Evolutionary conservation across 2,329 filamentous ascomycete species (phyloP), one percentile per base, ranked within the genome.

Genomic region (Lojkania enalia): DNA sequence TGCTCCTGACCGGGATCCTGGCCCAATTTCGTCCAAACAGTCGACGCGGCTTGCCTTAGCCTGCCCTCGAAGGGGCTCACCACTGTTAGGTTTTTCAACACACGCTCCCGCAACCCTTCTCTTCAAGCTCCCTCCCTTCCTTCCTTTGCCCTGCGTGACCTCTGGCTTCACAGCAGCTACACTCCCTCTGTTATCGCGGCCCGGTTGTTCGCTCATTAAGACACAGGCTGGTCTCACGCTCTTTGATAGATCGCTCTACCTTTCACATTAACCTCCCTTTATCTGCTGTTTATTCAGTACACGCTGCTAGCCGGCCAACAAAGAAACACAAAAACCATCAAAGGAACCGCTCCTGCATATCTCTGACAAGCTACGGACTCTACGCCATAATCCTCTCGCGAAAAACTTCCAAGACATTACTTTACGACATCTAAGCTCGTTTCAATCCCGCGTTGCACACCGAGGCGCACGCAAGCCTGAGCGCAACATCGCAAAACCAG

Each of bases 141-240:
- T 31, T 32, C 37, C n/a, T 45, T 35, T 30, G 20, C 40, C 21
- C 51, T 60, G 47, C 55, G 56, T 50, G 49, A 54, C 50, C 52
- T 57, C 36, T 57, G 55, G 46, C 52, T 57, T 57, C 51, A 48
- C 54, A 49, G 48, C 56, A 57, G 50, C 52, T 52, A 49, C 44
- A 53, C 47, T 53, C 58, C 42, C 58, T 58, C 58, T 49, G 56
- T 60, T 51, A 39, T 60, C 54, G 49, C 60, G 57, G 52, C 61
- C 61, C 53, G 58, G 62, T 30, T 64, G 66, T 70, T 66, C 67
- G 64, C 67, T 71, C 68, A 55, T 71, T 70, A 69, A 63, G 61
- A 63, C 63, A 61, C 32, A 59, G 60, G 51, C 63, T 61, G 55
- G 61, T 51, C 49, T 49, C 54, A 61, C 62, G 48, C 60, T 70